Conservation (phyloP, 108 stramenopile species). For the Cyclotella cryptica region DNA sequence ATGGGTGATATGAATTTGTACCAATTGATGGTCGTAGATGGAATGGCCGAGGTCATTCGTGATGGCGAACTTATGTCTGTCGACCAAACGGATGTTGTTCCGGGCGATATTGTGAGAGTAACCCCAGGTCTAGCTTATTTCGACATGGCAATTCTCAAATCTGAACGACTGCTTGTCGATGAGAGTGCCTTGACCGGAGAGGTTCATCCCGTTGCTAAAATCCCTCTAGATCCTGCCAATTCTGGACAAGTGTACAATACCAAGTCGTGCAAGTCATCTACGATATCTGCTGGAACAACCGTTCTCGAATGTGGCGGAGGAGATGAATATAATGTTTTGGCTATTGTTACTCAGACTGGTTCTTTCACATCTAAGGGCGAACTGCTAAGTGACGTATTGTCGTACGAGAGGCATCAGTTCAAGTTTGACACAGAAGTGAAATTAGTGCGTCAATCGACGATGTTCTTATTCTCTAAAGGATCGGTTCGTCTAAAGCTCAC, state of each 20-base stretch:
- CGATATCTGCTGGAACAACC: constrained; percentile 68
- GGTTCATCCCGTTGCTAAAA: constrained; percentile 62
- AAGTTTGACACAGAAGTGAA: constrained; percentile 73
- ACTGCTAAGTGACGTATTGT: constrained; percentile 66
- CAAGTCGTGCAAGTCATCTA: constrained; percentile 53
- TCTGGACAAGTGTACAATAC: constrained; percentile 34
- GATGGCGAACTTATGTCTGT: constrained; percentile 50
- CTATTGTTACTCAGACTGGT: constrained; percentile 65
- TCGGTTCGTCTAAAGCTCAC: too few relatives aligned
- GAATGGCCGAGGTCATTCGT: constrained; percentile 57
- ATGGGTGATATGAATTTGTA: constrained; percentile 56
- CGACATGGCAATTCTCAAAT: constrained; percentile 62
- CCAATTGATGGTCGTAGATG: constrained; percentile 50
- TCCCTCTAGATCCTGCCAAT: constrained; percentile 48
- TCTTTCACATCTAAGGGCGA: constrained; percentile 70
- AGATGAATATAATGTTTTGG: constrained; percentile 44
- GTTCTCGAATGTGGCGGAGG: constrained; percentile 54
- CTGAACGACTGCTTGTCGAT: constrained; percentile 52
- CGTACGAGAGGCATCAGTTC: constrained; percentile 68
- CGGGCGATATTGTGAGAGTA: constrained; percentile 25
- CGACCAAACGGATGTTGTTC: constrained; percentile 58
- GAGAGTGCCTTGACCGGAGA: constrained; percentile 77
- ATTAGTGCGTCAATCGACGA: constrained; percentile 16
- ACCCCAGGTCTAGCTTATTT: constrained; percentile 54
- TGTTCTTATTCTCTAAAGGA: background rate